A percentile compares a stretch with the other conserved stretches of the same genome.
Evolutionary conservation across 192 early-diverging fungal species (phyloP).

Genomic region (Entomortierella beljakovae): DNA sequence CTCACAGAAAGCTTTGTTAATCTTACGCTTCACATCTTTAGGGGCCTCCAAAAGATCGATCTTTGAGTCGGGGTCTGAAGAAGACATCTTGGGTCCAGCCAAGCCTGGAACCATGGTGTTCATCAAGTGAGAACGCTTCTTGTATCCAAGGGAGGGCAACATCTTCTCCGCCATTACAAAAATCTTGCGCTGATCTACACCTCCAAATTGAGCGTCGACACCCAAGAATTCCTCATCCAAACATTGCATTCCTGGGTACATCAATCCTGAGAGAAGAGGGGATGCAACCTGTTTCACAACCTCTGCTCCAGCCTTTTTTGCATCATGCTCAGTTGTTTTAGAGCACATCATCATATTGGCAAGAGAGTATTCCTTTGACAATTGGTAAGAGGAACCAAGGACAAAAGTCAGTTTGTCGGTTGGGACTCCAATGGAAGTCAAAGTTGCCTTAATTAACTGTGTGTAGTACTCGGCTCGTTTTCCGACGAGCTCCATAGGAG

Average conservation of each 20-base stretch:
- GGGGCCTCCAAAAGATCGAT: constrained; percentile 93
- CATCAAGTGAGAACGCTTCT: constrained; percentile 98
- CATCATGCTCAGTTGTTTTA: constrained; percentile 91
- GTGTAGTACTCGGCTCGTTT: constrained; percentile 95
- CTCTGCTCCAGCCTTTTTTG: constrained; percentile 98
- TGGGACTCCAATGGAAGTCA: constrained; percentile 94
- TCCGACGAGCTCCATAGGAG: constrained; percentile 91
- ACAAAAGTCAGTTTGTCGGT: constrained; percentile 95
- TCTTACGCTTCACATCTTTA: constrained; percentile 83
- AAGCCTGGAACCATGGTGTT: constrained; percentile 98
- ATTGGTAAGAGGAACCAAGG: constrained; percentile 88
- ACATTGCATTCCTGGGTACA: constrained; percentile 98
- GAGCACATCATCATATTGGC: constrained; percentile 92
- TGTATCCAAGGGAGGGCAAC: constrained; percentile 93
- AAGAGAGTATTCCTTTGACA: constrained; percentile 89
- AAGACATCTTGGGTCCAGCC: constrained; percentile 94
- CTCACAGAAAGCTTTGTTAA: constrained; percentile 97
- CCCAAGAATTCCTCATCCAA: constrained; percentile 97
- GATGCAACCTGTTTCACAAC: constrained; percentile 97
- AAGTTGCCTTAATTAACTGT: constrained; percentile 87
- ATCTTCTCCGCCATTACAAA: constrained; percentile 98
- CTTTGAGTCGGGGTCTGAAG: constrained; percentile 97
- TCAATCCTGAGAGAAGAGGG: constrained; percentile 90
- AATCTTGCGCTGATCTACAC: constrained; percentile 99
- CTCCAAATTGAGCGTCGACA: constrained; percentile 96